A percentile compares a stretch with the other conserved stretches of the same genome.
Conservation (phyloP, 2,329 filamentous ascomycete species). For the Calonectria ilicicola region DNA sequence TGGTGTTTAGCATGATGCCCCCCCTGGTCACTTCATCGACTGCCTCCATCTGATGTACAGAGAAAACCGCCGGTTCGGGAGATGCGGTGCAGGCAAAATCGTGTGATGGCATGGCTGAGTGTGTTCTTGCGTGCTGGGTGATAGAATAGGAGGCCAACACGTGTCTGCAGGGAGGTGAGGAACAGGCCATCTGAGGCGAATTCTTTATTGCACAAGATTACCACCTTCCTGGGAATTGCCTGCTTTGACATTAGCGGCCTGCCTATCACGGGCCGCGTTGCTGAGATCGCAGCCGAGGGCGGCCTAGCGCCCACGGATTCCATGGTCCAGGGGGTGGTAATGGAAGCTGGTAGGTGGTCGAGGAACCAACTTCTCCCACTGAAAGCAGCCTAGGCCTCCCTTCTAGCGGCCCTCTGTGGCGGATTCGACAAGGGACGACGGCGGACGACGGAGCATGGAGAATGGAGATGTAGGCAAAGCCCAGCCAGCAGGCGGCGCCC, state of each 20-base stretch:
- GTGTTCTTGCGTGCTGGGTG: constrained; percentile 22
- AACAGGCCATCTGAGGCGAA: constrained; percentile 32
- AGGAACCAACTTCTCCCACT: constrained; percentile 14
- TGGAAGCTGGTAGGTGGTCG: neutral
- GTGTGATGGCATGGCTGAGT: constrained; percentile 29
- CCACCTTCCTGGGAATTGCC: constrained; percentile 37
- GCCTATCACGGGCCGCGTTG: constrained; percentile 30
- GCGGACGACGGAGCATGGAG: constrained; percentile 8
- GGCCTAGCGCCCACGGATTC: constrained; percentile 30
- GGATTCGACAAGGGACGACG: constrained; percentile 16
- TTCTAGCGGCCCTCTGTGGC: constrained; percentile 29
- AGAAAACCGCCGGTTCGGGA: constrained; percentile 4
- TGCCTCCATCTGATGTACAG: constrained; percentile 17
- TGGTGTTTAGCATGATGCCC: constrained; percentile 4
- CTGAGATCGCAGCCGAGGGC: constrained; percentile 32
- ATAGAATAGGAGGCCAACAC: constrained; percentile 39
- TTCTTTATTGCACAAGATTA: constrained; percentile 39
- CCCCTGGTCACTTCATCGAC: neutral
- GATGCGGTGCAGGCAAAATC: constrained; percentile 29
- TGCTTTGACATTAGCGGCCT: constrained; percentile 22
- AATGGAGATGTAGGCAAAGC: constrained; percentile 7
- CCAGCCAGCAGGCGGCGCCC: constrained; percentile 18
- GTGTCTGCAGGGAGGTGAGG: constrained; percentile 33
- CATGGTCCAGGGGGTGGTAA: neutral
- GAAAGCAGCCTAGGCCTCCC: constrained; percentile 5